Evolutionary conservation across 495 filamentous ascomycete genomes (phyloP), one percentile per base, ranked within the genome.

Genomic region (Emericellopsis terricola): DNA sequence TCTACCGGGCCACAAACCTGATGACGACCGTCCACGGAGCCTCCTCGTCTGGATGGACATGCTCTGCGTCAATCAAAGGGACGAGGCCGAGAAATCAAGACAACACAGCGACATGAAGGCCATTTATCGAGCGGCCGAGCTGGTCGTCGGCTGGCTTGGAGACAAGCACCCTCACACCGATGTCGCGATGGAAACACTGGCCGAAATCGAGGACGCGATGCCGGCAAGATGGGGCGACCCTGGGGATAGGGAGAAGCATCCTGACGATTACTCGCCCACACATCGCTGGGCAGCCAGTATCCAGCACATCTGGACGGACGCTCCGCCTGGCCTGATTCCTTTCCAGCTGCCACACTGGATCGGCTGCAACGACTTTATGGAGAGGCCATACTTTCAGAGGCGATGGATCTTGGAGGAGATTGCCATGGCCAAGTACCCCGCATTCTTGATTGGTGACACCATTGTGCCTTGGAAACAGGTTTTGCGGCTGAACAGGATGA

Each of bases 21-120:
- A n/a, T n/a, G n/a, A n/a, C 5, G 28, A 29, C 11, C n/a, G n/a
- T n/a, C n/a, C n/a, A n/a, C 23, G 21, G 24, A 3, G 21, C 26
- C 38, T 39, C 14, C 20, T 32, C 15, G 24, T 47, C 24, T 52
- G 49, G 49, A 44, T 52, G 16, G 49, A 49, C 32, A 37, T 44
- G 15, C 28, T 52, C 8, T 52, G 49, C 31, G 44, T 52, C 31
- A 43, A 52, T 26, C 49, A 52, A 16, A 33, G 33, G 15, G 46
- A 52, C 29, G 16, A 37, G 10, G 32, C 34, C 9, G 49, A 52
- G 38, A 40, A 45, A 23, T 41, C 38, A 3, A 26, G 40, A 4
- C 49, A 52, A 34, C 41, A 45, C 1, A 19, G 34, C 2, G 34
- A 36, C 15, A 51, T 51, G 48, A 38, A 37, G 13, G 24, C 36